Base-by-base conservation (phyloP, 179 eudicot genomes). In the Spinacia oleracea region DNA sequence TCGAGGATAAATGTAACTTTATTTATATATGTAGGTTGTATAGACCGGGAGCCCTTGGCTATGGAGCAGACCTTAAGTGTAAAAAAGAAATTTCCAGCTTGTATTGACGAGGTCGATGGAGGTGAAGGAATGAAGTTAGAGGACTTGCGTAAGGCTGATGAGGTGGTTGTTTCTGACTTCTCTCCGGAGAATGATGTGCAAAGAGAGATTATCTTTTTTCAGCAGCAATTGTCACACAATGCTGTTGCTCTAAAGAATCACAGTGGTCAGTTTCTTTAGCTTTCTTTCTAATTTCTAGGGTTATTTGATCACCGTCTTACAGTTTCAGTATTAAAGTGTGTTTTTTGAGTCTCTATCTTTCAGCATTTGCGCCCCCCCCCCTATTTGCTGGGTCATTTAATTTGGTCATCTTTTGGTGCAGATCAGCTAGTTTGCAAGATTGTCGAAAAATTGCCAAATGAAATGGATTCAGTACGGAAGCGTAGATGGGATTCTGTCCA, bases 401-500 rank as follows among this genome's bases (percentile, higher is more conserved):
- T 27, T 40, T 59, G 15, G 38, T 77, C 55, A 60, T 48, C 42
- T 11, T 53, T 74, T 81, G 51, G 46, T 86, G 85, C 92, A 96
- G 99, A 91, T 88, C 84, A 88, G 87, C 86, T 96, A 77, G 84
- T 92, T 72, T 77, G 76, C 74, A 90, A 89, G 88, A 89, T 96
- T 80, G 89, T 85, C 67, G 86, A 80, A 76, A 85, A 81, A 80
- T 93, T 96, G 75, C 94, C 94, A 1, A 80, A 63, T 70, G 98
- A 96, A 84, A 87, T 87, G 70, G 92, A 94, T 82, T 80, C 81
- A 45, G 81, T 85, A 48, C 83, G 94, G 60, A 87, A 84, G 86
- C 89, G 74, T 70, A 92, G 86, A 74, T 96, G 99, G 98, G 99
- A 96, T 89, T 88, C 88, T 81, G 97, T 96, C 45, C 86, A 87